Evolutionary conservation across 1,284 basidiomycete species (phyloP), one percentile per base, ranked within the genome.

Genomic region (Moesziomyces sp.): DNA sequence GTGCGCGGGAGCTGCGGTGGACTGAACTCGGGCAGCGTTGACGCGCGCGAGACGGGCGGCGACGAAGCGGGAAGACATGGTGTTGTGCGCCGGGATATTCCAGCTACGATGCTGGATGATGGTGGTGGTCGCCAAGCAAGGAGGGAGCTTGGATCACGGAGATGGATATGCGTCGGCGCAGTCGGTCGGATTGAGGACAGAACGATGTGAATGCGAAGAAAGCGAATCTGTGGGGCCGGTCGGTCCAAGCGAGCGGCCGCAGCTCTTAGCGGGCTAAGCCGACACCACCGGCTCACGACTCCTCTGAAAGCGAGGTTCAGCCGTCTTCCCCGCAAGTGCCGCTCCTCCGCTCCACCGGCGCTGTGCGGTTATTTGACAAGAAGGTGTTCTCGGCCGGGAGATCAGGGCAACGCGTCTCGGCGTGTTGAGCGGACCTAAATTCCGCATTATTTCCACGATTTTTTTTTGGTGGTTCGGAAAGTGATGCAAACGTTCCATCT

Each of bases 41-140:
- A 63, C 48, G 56, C 66, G 66, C 46, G 69, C 69, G 49, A 72
- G 52, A 58, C 56, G 63, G 50, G 69, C 52, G 55, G 63, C 59
- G 40, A 63, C 43, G 26, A 62, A 46, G 28, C 64, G 58, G 23
- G 63, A 54, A 48, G 69, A 54, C 69, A 72, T 72, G 58, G n/a
- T 58, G 63, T 9, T 46, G 44, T 34, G 54, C 44, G 48, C 40
- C n/a, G 28, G 13, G 45, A 48, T 48, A 34, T 10, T 11, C 30
- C 30, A 34, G 30, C 30, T 34, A 4, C 30, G 35, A 38, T 55
- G 46, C 21, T 14, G 23, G 40, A 43, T 7, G 23, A 8, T 38
- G 34, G 6, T 46, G 52, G 34, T 18, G 23, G 9, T 40, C 18
- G 38, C 38, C 38, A 40, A 18, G 16, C 30, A 34, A 34, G 30